Conservation (phyloP, 192 early-diverging fungal species). For the Phlyctochytrium bullatum region DNA sequence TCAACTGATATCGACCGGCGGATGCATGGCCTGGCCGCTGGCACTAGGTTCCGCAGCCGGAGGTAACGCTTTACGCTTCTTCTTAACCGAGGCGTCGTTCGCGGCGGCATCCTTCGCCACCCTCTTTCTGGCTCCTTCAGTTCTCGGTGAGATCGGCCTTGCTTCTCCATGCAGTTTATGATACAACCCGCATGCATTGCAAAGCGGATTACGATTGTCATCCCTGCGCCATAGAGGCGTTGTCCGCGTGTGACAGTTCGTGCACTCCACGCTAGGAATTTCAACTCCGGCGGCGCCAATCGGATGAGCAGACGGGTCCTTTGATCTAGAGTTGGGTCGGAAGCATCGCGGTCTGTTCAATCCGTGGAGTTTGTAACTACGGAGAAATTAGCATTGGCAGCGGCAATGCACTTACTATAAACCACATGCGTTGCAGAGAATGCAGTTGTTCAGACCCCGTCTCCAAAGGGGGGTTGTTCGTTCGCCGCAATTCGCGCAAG, state of each 20-base stretch:
- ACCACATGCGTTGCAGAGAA: conserved; percentile 88
- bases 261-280: conserved; percentile 2
- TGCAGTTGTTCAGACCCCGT: conserved; percentile 64
- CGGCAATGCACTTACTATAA: conserved; percentile 54
- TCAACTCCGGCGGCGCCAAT: too few relatives aligned
- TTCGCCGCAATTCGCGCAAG: conserved; percentile 72
- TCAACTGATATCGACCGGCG: too few relatives aligned
- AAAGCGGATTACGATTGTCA: conserved; percentile 7
- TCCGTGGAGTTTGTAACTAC: neutral
- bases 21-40: too few relatives aligned
- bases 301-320: neutral
- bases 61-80: too few relatives aligned
- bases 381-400: neutral
- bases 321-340: neutral
- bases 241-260: conserved; percentile 13
- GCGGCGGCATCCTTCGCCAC: neutral
- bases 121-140: conserved; percentile 61
- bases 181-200: conserved; percentile 17
- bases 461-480: conserved; percentile 85
- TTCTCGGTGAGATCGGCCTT: conserved; percentile 85
- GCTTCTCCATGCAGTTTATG: conserved; percentile 82
- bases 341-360: neutral
- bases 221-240: conserved; percentile 14
- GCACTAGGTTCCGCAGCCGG: too few relatives aligned
- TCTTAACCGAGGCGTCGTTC: too few relatives aligned